A percentile compares a stretch with the other conserved stretches of the same genome.
Conservation (phyloP, 2,329 filamentous ascomycete species). For the Ilyonectria sp. region DNA sequence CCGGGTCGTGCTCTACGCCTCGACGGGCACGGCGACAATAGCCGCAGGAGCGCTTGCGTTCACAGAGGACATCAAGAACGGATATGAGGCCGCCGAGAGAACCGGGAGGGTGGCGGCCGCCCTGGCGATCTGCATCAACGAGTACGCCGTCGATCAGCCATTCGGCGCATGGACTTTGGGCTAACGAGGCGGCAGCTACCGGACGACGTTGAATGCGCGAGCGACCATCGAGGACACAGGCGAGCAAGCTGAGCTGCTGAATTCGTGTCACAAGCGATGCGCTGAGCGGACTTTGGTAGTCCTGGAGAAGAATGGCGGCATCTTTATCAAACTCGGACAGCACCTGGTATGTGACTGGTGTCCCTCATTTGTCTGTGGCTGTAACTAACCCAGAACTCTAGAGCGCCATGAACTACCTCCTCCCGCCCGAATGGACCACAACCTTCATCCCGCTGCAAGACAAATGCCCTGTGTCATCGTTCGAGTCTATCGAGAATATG, state of each 20-base stretch:
- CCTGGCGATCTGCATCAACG: conserved; percentile 87
- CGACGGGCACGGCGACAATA: conserved; percentile 65
- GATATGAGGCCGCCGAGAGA: conserved; percentile 81
- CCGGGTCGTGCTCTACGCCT: conserved; percentile 62
- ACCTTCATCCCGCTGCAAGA: conserved; percentile 98
- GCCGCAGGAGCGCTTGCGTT: conserved; percentile 68
- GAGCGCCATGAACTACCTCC: conserved; percentile 95
- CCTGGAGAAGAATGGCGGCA: conserved; percentile 95
- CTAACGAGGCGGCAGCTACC: conserved; percentile 75
- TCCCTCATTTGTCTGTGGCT: neutral
- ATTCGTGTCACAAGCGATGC: conserved; percentile 92
- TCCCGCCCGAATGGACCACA: conserved; percentile 92
- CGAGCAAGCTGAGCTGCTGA: conserved; percentile 78
- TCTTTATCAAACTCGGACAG: conserved; percentile 98
- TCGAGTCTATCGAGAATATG: conserved; percentile 89
- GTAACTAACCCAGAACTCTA: conserved; percentile 53
- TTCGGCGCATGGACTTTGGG: conserved; percentile 1
- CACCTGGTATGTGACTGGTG: conserved; percentile 74
- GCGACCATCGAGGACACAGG: conserved; percentile 74
- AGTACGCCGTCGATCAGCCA: conserved; percentile 67
- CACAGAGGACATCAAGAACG: conserved; percentile 80
- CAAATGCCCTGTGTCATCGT: conserved; percentile 92
- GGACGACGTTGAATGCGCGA: conserved; percentile 81
- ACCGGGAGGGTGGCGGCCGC: conserved; percentile 84
- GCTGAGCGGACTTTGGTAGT: conserved; percentile 89